phyloP scores from a whole-genome alignment of 108 stramenopile genomes.

The Skeletonema potamos region DNA sequence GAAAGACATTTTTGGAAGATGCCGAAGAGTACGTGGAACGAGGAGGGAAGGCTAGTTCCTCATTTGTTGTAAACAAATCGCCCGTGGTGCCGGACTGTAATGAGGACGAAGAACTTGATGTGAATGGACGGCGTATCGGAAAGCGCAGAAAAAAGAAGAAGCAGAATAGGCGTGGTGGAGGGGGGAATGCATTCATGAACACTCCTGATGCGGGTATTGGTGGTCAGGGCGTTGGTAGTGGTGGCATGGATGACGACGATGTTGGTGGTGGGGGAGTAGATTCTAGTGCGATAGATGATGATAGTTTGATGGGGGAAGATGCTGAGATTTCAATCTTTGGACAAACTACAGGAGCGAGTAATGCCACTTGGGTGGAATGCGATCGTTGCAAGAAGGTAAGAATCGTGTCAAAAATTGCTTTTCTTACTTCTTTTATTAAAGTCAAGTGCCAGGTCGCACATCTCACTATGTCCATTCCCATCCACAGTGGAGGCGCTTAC shows the following conservation, averaged over 20 bases:
- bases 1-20: conserved; percentile 36
- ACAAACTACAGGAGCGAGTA: conserved; percentile 75
- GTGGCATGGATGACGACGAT: conserved; percentile 18
- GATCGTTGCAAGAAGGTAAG: conserved; percentile 89
- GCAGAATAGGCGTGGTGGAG: conserved; percentile 19
- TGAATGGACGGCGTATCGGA: conserved; percentile 33
- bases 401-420: background rate
- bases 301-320: conserved; percentile 32
- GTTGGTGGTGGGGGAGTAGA: conserved; percentile 14
- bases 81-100: background rate
- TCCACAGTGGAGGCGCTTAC: conserved; percentile 81
- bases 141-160: conserved; percentile 44
- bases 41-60: background rate
- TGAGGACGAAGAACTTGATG: conserved; percentile 22
- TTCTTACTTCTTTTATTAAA: background rate
- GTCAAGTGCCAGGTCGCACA: background rate
- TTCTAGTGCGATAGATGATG: conserved; percentile 32
- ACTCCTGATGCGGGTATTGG: conserved; percentile 10
- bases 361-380: conserved; percentile 90
- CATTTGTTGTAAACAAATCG: background rate
- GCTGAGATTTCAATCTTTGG: conserved; percentile 87
- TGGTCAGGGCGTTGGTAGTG: conserved; percentile 39
- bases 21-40: conserved; percentile 37
- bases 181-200: background rate
- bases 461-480: background rate